Percentiles rank a stretch among this genome's conserved stretches.
Conservation (phyloP, 2,329 filamentous ascomycete species). For the Cladorrhinum sp. region DNA sequence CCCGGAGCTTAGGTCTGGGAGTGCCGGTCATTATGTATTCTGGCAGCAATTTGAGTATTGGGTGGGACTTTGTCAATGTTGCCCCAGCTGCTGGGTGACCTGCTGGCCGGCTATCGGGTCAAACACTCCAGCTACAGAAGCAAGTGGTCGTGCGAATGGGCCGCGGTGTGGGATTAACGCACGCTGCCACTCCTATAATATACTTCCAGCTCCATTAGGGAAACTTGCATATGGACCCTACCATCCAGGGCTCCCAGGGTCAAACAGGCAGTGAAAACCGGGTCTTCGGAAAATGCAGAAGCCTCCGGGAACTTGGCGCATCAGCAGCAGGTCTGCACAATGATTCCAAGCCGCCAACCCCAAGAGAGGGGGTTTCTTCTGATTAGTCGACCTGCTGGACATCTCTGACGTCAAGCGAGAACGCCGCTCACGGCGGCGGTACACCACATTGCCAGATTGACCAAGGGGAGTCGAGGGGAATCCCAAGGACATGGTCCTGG, state of each 20-base stretch:
- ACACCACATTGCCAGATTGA: slow-evolving; percentile 16
- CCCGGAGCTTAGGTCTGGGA: slow-evolving; percentile 10
- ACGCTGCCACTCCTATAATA: slow-evolving; percentile 6
- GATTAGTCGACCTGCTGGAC: slow-evolving; percentile 8
- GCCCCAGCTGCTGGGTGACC: slow-evolving; percentile 10
- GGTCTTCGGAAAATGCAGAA: slow-evolving; percentile 19
- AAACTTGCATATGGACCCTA: slow-evolving; percentile 17
- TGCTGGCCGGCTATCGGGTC: slow-evolving; percentile 6
- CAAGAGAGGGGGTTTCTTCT: neutral
- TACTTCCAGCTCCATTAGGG: slow-evolving; percentile 13
- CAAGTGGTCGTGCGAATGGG: slow-evolving; percentile 11
- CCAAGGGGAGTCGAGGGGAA: slow-evolving; percentile 20
- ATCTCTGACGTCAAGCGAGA: slow-evolving; percentile 22
- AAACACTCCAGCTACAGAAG: slow-evolving; percentile 9
- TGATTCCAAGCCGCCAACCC: slow-evolving; percentile 3
- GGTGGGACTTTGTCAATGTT: slow-evolving; percentile 10
- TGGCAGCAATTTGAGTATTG: slow-evolving; percentile 6
- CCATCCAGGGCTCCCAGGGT: slow-evolving; percentile 10
- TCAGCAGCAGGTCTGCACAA: slow-evolving; percentile 2
- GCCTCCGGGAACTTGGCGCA: slow-evolving; percentile 21
- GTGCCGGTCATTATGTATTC: slow-evolving; percentile 13
- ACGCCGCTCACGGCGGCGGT: slow-evolving; percentile 9
- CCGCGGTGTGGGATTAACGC: slow-evolving; percentile 16
- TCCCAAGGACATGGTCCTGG: slow-evolving; percentile 36
- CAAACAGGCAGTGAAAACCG: slow-evolving; percentile 21